Base-by-base conservation (phyloP, 2,329 filamentous ascomycete genomes). In the Aspergillus floridensis region DNA sequence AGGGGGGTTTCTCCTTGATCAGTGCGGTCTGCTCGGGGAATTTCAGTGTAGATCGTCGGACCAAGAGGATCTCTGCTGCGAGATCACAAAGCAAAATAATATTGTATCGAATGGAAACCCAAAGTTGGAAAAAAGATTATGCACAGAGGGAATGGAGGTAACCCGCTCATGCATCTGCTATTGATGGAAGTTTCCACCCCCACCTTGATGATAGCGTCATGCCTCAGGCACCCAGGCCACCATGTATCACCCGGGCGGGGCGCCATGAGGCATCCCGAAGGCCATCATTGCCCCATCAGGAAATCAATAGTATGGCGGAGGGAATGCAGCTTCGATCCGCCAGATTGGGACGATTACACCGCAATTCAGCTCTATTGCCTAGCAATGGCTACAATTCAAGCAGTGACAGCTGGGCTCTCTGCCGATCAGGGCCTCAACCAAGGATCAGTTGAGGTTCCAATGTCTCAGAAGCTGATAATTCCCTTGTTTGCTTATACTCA, bases 211-310 rank as follows among this genome's bases (percentile, higher is more conserved):
- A 38, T 41, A 19, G 38, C n/a, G 21, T 7, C 1, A 19, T 5
- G 61, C 65, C 64, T 67, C 50, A 66, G 65, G 65, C 64, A 53
- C 12, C 19, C 51, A 66, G 63, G 62, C 63, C 35, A 5, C 22
- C 16, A 38, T 3, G 4, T 35, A 2, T 12, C 32, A 1, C 32
- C 32, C 2, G 32, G n/a, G 63, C 61, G 63, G 63, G 65, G 58
- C 58, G 58, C 58, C 58, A 59, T 63, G 57, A 62, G 59, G 59
- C 38, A 44, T 44, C n/a, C 14, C 1, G 6, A 22, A 44, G 53
- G 48, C 46, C 24, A 49, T 49, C 57, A 32, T 49, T 35, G 21
- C 47, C 46, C 52, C 19, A 52, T 48, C 29, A 12, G 49, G 29
- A 48, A 57, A 53, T 50, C 49, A 35, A 49, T 59, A 59, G 19